phyloP scores from a whole-genome alignment of 176 grass and related monocot genomes.

The Ensete ventricosum region DNA sequence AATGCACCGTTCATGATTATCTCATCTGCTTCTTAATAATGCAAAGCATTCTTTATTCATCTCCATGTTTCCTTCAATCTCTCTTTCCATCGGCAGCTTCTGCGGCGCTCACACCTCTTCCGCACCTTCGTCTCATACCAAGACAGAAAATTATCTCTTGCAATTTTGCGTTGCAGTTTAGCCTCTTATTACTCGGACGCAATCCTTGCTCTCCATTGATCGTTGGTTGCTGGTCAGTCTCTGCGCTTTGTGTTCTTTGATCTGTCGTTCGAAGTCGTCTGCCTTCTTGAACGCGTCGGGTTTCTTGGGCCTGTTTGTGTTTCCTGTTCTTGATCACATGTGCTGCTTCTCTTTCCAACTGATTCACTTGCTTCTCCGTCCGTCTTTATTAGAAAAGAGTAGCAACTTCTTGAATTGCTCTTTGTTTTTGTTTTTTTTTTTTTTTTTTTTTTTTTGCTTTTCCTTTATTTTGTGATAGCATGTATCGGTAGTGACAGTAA shows the following conservation, averaged over 20 bases:
- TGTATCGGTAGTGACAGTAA: neutral
- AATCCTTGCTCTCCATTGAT: neutral
- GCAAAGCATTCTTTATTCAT: neutral
- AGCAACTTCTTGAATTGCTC: too few relatives aligned
- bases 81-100: neutral
- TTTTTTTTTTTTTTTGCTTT: neutral
- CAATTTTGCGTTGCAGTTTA: neutral
- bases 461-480: neutral
- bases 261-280: neutral
- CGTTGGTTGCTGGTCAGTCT: too few relatives aligned
- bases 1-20: neutral
- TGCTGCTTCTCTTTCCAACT: neutral
- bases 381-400: neutral
- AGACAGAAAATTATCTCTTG: neutral
- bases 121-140: neutral
- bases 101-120: neutral
- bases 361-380: neutral
- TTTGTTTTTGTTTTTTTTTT: too few relatives aligned
- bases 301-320: too few relatives aligned
- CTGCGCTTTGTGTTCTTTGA: neutral
- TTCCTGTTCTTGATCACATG: too few relatives aligned
- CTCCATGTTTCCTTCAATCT: neutral
- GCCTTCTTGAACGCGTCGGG: neutral
- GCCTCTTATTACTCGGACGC: neutral
- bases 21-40: neutral